Evolutionary conservation across 257 asterid species (phyloP), one percentile per base, ranked within the genome.

Genomic region (Scutellaria galericulata): DNA sequence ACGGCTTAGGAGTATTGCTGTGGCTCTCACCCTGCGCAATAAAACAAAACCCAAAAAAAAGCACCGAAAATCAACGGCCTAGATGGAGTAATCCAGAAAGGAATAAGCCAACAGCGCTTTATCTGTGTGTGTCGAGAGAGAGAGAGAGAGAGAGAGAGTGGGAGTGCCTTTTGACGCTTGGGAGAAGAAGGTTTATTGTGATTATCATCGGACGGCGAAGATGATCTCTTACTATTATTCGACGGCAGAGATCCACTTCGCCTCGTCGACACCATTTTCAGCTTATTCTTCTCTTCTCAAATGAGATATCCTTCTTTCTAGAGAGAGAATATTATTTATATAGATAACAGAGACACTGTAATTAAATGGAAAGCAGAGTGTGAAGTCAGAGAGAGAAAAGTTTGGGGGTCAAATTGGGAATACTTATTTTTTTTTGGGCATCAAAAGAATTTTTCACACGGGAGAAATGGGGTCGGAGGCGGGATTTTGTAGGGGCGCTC

Each of bases 201-300:
- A 54, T 76, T 81, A 65, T 83, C 90, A 64, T 81, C 90, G 75
- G 89, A 78, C 80, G 93, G 83, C 46, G 93, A 88, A 56, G 93
- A 84, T 39, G 95, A 81, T 69, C 96, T 90, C 87, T 86, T 91
- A 78, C 81, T 84, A 64, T 82, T 89, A 73, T 79, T 86, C 61
- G 92, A 81, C 78, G 95, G 89, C 62, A 87, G 90, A 86, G 97
- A 91, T 91, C 97, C 97, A 83, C 93, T 91, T 83, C 96, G 85
- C 86, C 97, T 89, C 64, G 95, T 91, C 77, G 96, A 83, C 81
- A 91, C 97, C 97, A 91, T 91, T 77, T 31, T 81, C 82, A 68
- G 84, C 86, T 80, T 55, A 76, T 53, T 66, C 76, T 71, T 61
- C 74, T 75, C 75, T 71, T 65, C 78, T 60, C 65, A 67, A 60